These are phyloP conservation scores for Naganishia vaughanmartiniae DNA, from an alignment of 768 basidiomycete genomes.

Conservation along the genomic window DNA sequence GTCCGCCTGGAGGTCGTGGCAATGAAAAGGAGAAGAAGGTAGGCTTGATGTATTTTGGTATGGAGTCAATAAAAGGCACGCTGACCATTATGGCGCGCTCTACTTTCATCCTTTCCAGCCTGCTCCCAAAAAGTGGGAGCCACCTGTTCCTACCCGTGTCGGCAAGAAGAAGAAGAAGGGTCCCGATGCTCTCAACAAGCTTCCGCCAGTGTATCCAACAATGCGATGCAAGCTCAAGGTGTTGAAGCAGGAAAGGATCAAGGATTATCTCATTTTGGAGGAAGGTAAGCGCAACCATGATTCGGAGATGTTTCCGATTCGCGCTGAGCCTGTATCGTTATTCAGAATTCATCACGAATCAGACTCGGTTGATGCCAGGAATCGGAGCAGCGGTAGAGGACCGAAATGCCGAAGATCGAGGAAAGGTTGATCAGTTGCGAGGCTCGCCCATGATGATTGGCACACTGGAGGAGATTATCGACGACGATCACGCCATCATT, in stretches of 20 bases:
- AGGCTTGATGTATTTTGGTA: neutral
- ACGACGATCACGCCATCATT: slow-evolving; percentile 72
- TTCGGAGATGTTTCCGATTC: neutral
- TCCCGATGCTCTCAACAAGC: slow-evolving; percentile 83
- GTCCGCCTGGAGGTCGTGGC: slow-evolving; percentile 33
- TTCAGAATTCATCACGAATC: slow-evolving; percentile 50
- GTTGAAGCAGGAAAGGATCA: slow-evolving; percentile 95
- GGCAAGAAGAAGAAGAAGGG: slow-evolving; percentile 85
- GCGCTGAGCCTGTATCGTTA: neutral
- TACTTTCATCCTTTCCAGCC: slow-evolving; percentile 18
- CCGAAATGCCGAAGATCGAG: slow-evolving; percentile 91
- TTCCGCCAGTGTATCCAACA: slow-evolving; percentile 88
- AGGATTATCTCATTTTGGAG: slow-evolving; percentile 88
- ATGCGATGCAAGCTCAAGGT: slow-evolving; percentile 92
- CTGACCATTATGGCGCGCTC: neutral
- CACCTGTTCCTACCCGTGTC: slow-evolving; percentile 91
- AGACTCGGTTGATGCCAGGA: slow-evolving; percentile 37
- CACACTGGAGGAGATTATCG: slow-evolving; percentile 82
- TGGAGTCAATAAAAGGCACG: neutral
- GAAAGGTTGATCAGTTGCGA: slow-evolving; percentile 86
- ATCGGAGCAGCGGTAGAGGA: slow-evolving; percentile 67
- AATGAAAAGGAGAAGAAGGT: slow-evolving; percentile 47
- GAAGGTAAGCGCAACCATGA: slow-evolving; percentile 52
- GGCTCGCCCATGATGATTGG: slow-evolving; percentile 98
- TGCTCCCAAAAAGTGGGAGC: slow-evolving; percentile 94